These are phyloP conservation scores for Lepidium africanum DNA, from an alignment of 345 rosid species.

Conservation along the genomic window DNA sequence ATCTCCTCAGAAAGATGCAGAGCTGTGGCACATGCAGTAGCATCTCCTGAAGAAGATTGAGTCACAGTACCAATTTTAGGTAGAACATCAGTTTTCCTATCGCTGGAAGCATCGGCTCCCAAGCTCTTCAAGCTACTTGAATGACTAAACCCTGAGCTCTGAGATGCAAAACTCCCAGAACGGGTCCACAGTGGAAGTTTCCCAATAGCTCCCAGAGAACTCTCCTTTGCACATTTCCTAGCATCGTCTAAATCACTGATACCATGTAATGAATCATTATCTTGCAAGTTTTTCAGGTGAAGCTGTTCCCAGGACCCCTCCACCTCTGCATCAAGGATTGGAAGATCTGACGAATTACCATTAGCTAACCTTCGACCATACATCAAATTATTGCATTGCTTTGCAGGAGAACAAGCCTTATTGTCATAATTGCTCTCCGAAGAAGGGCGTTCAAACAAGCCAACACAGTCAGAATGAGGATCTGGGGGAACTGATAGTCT, in stretches of 20 bases:
- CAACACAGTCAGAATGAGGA: conserved; percentile 17
- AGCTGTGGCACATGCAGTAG: conserved; percentile 46
- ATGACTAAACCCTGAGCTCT: conserved; percentile 78
- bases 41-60: conserved; percentile 64
- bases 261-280: conserved; percentile 33
- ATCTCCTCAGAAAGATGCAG: conserved; percentile 47
- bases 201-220: conserved; percentile 41
- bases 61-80: conserved; percentile 37
- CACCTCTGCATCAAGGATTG: conserved; percentile 11
- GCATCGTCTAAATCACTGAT: conserved; percentile 38
- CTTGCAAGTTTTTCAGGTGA: conserved; percentile 49
- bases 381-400: conserved; percentile 21
- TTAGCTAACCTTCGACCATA: conserved; percentile 14
- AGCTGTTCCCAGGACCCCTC: conserved; percentile 19
- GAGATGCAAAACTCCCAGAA: conserved; percentile 71
- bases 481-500: conserved; percentile 14
- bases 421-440: conserved; percentile 14
- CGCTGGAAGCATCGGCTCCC: conserved; percentile 59
- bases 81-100: conserved; percentile 44
- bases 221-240: conserved; percentile 47
- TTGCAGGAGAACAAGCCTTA: conserved; percentile 23
- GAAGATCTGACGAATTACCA: conserved; percentile 19
- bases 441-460: conserved; percentile 23
- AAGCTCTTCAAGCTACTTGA: conserved; percentile 80
- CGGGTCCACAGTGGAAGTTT: conserved; percentile 69